Conservation (phyloP, 768 basidiomycete genomes). For the Panaeolus papilionaceus region DNA sequence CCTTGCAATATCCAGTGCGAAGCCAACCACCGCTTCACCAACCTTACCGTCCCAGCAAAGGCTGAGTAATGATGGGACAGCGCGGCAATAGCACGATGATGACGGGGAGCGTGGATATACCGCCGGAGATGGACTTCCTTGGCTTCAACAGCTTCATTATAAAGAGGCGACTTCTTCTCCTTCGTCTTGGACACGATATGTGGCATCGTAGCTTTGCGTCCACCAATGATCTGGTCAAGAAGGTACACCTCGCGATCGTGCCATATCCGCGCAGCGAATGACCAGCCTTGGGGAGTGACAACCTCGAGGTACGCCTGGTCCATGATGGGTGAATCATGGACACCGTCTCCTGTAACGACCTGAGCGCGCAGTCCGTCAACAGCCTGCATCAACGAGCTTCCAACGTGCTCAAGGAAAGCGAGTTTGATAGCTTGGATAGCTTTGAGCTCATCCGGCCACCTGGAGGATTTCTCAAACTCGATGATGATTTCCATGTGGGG, state of each 20-base stretch:
- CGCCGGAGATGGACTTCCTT: slow-evolving; percentile 67
- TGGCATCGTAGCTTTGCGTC: slow-evolving; percentile 44
- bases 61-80: slow-evolving; percentile 82
- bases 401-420: slow-evolving; percentile 88
- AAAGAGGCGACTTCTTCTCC: slow-evolving; percentile 49
- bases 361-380: slow-evolving; percentile 57
- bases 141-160: slow-evolving; percentile 61
- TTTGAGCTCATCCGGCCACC: slow-evolving; percentile 93
- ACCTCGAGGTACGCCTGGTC: slow-evolving; percentile 82
- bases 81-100: slow-evolving; percentile 83
- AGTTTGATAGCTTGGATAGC: slow-evolving; percentile 95
- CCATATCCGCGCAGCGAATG: slow-evolving; percentile 84
- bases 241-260: slow-evolving; percentile 86
- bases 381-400: slow-evolving; percentile 61
- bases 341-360: slow-evolving; percentile 63
- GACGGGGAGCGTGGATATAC: slow-evolving; percentile 82
- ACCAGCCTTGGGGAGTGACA: slow-evolving; percentile 82
- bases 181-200: slow-evolving; percentile 41
- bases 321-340: slow-evolving; percentile 56
- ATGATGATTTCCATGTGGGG: slow-evolving; percentile 77
- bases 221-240: slow-evolving; percentile 70
- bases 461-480: slow-evolving; percentile 90
- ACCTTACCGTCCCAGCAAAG: slow-evolving; percentile 83
- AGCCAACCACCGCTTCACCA: slow-evolving; percentile 93
- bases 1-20: slow-evolving; percentile 84